phyloP scores from a whole-genome alignment of 1,284 basidiomycete species.

The Flammula alnicola region DNA sequence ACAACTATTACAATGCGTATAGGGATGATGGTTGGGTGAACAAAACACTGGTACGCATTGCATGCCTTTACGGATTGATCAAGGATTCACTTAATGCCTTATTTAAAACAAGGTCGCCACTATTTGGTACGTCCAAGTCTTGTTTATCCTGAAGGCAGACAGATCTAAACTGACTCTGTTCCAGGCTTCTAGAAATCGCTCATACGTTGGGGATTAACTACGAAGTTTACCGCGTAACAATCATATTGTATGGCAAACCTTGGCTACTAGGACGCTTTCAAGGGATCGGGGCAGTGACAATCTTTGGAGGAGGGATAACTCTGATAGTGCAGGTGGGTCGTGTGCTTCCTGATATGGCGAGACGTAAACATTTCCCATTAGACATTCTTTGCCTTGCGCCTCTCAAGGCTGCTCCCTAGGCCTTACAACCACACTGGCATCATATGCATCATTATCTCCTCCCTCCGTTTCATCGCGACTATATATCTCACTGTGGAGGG shows the following conservation, averaged over 20 bases:
- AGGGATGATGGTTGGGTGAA: constrained; percentile 17
- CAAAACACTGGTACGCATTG: constrained; percentile 20
- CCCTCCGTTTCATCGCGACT: constrained; percentile 26
- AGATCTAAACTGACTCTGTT: neutral
- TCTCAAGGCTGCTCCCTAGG: constrained; percentile 26
- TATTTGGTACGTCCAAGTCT: constrained; percentile 14
- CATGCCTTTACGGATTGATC: neutral
- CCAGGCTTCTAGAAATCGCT: constrained; percentile 29
- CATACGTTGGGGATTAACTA: constrained; percentile 29
- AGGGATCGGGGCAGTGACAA: constrained; percentile 24
- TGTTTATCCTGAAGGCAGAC: neutral
- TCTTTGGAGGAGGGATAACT: constrained; percentile 29
- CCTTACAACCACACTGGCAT: constrained; percentile 26
- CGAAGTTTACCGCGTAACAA: constrained; percentile 28
- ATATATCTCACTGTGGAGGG: constrained; percentile 26
- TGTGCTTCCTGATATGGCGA: neutral
- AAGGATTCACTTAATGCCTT: neutral
- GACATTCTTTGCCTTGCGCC: constrained; percentile 30
- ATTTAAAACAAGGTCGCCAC: constrained; percentile 8
- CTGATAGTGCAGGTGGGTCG: constrained; percentile 27
- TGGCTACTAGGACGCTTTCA: constrained; percentile 21
- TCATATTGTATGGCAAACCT: constrained; percentile 26
- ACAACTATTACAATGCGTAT: constrained; percentile 21
- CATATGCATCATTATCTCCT: constrained; percentile 26
- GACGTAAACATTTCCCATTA: constrained; percentile 5